Base-by-base conservation (phyloP, 306 rosid species). In the Ormosia semicastrata region DNA sequence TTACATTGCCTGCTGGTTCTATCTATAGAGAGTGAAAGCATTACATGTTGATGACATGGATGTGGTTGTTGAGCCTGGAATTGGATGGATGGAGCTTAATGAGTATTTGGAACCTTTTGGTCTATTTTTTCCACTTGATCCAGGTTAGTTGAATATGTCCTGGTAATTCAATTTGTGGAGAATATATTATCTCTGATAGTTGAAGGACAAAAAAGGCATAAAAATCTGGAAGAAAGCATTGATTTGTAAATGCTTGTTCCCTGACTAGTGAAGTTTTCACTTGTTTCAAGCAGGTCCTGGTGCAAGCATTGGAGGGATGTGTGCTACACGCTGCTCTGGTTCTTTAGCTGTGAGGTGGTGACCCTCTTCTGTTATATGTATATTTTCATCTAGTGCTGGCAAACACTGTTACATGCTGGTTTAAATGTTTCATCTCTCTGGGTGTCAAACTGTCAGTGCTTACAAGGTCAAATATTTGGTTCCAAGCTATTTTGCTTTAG, bases 261-360 rank as follows among this genome's bases (percentile, higher is more conserved):
- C 49, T 80, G 58, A 70, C 17, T 50, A 32, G 37, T 32, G 36
- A 76, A 65, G 34, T 79, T 81, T 62, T 24, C 56, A 75, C 70
- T 62, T 86, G 70, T 68, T 74, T 79, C 79, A 63, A 78, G 86
- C 90, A 95, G 99, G 99, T 75, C 99, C 99, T 81, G 99, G 99
- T 74, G 99, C 99, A 82, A 93, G 97, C 84, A 95, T 95, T 58
- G 99, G 99, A 47, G 99, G 99, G 74, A 95, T 95, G 99, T 95
- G 99, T 82, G 97, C 99, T 66, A 95, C 99, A 62, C 98, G 99
- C 70, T 95, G 99, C 85, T 95, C 99, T 64, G 99, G 99, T 71
- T 95, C 99, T 1, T 89, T 95, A 85, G 99, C 99, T 81, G 96
- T 92, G 70, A 95, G 97, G 98, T 95, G 85, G 75, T 73, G 17